These are phyloP conservation scores for Rhizoctonia solani DNA, from an alignment of 1,284 basidiomycete genomes.

Conservation along the genomic window DNA sequence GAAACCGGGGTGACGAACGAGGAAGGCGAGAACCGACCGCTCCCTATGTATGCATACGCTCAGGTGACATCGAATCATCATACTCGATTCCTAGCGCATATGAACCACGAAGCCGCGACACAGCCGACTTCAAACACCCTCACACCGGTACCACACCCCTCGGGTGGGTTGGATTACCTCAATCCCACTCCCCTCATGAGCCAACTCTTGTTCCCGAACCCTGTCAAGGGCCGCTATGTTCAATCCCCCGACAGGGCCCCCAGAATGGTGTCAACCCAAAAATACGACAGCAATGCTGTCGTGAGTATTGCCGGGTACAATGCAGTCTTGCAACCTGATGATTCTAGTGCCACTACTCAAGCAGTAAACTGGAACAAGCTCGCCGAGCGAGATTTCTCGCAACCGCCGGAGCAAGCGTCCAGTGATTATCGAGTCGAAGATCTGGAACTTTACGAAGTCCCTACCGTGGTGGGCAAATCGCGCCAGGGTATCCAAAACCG, in stretches of 20 bases:
- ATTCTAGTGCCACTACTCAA: conserved; percentile 36
- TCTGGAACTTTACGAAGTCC: conserved; percentile 43
- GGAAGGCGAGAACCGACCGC: conserved; percentile 38
- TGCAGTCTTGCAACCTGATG: conserved; percentile 33
- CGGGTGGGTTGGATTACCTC: conserved; percentile 64
- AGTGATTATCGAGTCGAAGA: conserved; percentile 44
- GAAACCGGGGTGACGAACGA: conserved; percentile 36
- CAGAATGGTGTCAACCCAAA: background rate
- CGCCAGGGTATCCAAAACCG: conserved; percentile 25
- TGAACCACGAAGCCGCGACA: conserved; percentile 17
- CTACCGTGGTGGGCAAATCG: conserved; percentile 42
- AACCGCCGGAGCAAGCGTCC: conserved; percentile 38
- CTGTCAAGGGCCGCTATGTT: conserved; percentile 63
- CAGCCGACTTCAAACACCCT: conserved; percentile 50
- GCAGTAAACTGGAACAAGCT: conserved; percentile 23
- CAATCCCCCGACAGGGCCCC: conserved; percentile 8
- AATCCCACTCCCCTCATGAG: conserved; percentile 58
- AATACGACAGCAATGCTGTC: conserved; percentile 13
- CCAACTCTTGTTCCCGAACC: conserved; percentile 51
- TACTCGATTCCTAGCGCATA: conserved; percentile 24
- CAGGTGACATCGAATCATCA: background rate
- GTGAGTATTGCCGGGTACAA: conserved; percentile 37
- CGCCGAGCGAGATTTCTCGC: conserved; percentile 27
- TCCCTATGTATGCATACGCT: conserved; percentile 33
- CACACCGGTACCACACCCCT: conserved; percentile 65